These are phyloP conservation scores for Solanum appendiculatum DNA, from an alignment of 257 asterid genomes.

Conservation along the genomic window DNA sequence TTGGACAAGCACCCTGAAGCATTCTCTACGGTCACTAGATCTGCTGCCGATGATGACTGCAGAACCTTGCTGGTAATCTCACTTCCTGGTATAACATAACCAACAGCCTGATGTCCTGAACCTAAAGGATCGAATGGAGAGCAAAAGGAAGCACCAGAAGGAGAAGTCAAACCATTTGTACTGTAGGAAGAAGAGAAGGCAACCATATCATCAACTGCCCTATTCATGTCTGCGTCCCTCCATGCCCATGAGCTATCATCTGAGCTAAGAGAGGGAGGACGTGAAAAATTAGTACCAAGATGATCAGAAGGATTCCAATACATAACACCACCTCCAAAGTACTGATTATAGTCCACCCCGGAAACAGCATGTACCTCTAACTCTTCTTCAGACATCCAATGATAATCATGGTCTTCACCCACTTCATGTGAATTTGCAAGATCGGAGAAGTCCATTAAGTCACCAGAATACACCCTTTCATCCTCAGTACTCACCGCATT, in stretches of 20 bases:
- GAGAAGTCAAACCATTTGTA: constrained; percentile 94
- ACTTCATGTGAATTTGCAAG: constrained; percentile 52
- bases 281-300: constrained; percentile 78
- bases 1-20: constrained; percentile 58
- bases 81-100: constrained; percentile 83
- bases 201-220: constrained; percentile 98
- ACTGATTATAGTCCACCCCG: constrained; percentile 83
- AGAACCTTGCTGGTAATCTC: constrained; percentile 76
- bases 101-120: constrained; percentile 61
- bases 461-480: constrained; percentile 64
- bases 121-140: constrained; percentile 91
- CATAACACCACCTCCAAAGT: constrained; percentile 98
- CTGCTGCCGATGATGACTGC: constrained; percentile 70
- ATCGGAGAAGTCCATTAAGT: constrained; percentile 52
- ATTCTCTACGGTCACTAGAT: constrained; percentile 66
- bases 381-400: constrained; percentile 97
- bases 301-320: constrained; percentile 95
- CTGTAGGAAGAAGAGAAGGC: constrained; percentile 98
- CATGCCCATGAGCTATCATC: constrained; percentile 99
- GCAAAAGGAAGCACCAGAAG: constrained; percentile 91
- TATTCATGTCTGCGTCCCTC: constrained; percentile 93
- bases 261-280: constrained; percentile 98
- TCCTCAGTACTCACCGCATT: constrained; percentile 65
- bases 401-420: constrained; percentile 74
- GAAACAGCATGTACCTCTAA: constrained; percentile 68